These are phyloP conservation scores for Dothideomycetes sp. DNA, from an alignment of 2,329 filamentous ascomycete genomes.

Conservation along the genomic window DNA sequence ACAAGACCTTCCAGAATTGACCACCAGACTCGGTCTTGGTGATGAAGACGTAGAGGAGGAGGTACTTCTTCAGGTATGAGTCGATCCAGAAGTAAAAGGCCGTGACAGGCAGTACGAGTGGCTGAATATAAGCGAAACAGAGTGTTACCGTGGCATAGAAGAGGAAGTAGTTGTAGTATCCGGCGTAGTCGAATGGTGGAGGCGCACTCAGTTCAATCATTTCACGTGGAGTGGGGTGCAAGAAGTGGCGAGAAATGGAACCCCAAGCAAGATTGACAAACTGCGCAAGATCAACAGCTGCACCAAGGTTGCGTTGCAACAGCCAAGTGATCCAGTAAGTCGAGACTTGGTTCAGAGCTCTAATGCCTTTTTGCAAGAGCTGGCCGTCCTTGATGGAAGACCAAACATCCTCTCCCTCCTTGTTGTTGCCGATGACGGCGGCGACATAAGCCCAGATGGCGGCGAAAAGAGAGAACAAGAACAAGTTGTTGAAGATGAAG, in stretches of 20 bases:
- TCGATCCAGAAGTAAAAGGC: conserved; percentile 86
- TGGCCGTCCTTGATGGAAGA: conserved; percentile 56
- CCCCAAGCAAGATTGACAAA: conserved; percentile 74
- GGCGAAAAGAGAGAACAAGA: conserved; percentile 89
- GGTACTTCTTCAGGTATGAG: conserved; percentile 86
- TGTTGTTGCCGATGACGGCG: conserved; percentile 51
- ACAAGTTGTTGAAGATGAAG: conserved; percentile 93
- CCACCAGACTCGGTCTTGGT: conserved; percentile 96
- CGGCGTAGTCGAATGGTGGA: conserved; percentile 86
- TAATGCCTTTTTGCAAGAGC: conserved; percentile 56
- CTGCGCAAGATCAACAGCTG: conserved; percentile 88
- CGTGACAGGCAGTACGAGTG: conserved; percentile 74
- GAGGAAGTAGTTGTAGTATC: conserved; percentile 96
- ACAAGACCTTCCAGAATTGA: conserved; percentile 81
- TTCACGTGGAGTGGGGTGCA: conserved; percentile 79
- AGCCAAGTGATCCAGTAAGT: conserved; percentile 93
- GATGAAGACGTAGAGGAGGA: conserved; percentile 82
- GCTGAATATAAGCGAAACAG: conserved; percentile 76
- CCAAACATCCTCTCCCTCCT: conserved; percentile 53
- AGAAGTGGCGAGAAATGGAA: conserved; percentile 75
- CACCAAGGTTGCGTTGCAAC: conserved; percentile 83
- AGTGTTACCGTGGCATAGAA: conserved; percentile 88
- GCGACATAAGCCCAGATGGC: conserved; percentile 67
- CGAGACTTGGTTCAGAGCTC: conserved; percentile 70
- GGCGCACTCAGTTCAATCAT: conserved; percentile 89